Percentiles rank a stretch among this genome's conserved stretches.
These are phyloP conservation scores for Yarrowia divulgata DNA, from an alignment of 805 yeast species.

Conservation along the genomic window DNA sequence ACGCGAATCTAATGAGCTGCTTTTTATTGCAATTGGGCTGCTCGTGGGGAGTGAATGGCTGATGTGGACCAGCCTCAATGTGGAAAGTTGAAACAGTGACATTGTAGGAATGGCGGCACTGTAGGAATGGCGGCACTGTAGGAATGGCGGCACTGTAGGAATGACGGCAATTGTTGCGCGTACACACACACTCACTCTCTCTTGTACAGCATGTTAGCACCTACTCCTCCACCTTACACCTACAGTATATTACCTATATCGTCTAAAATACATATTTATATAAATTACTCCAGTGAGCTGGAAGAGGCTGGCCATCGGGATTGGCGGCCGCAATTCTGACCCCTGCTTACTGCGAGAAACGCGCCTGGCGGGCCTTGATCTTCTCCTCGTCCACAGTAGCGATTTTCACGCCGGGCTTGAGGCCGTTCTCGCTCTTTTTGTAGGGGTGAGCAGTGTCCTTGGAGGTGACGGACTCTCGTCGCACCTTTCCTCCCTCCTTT, in stretches of 20 bases:
- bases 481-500: slow-evolving; percentile 12
- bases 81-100: too few species aligned
- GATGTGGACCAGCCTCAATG: too few species aligned
- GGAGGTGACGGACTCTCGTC: slow-evolving; percentile 21
- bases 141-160: too few species aligned
- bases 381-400: slow-evolving; percentile 42
- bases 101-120: too few species aligned
- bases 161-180: too few species aligned
- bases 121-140: too few species aligned
- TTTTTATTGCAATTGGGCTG: too few species aligned
- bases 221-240: neutral
- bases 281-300: slow-evolving; percentile 17
- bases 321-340: too few species aligned
- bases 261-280: slow-evolving; percentile 28
- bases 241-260: slow-evolving; percentile 11
- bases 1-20: too few species aligned
- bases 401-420: slow-evolving; percentile 37
- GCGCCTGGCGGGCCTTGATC: slow-evolving; percentile 43
- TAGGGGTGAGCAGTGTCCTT: slow-evolving; percentile 29
- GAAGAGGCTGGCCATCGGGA: neutral
- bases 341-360: slow-evolving; percentile 41
- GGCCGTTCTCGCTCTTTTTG: slow-evolving; percentile 21
- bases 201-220: too few species aligned
- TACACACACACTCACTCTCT: too few species aligned
- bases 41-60: too few species aligned